These are phyloP conservation scores for Skeletonema potamos DNA, from an alignment of 108 stramenopile genomes.

Conservation along the genomic window DNA sequence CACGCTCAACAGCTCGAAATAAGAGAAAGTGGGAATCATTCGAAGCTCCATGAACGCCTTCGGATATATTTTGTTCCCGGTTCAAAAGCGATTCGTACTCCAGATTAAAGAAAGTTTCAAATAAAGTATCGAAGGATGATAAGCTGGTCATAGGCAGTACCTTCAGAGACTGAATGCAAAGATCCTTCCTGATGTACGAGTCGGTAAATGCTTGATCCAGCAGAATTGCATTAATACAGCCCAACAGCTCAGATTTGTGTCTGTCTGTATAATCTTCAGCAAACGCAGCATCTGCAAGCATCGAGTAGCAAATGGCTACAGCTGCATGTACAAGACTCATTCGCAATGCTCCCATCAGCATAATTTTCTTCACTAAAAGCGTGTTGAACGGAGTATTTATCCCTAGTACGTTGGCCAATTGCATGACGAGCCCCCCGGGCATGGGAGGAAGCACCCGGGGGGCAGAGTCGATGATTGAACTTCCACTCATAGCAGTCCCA, in stretches of 20 bases:
- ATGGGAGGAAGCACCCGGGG: conserved; percentile 48
- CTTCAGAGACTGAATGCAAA: conserved; percentile 19
- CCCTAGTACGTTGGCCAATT: conserved; percentile 63
- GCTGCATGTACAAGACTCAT: conserved; percentile 55
- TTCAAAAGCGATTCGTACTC: conserved; percentile 21
- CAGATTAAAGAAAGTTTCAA: conserved; percentile 11
- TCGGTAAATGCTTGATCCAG: neutral
- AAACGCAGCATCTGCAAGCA: conserved; percentile 51
- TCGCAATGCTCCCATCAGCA: conserved; percentile 50
- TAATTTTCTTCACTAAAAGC: conserved; percentile 50
- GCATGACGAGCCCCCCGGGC: conserved; percentile 64
- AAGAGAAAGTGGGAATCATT: conserved; percentile 38
- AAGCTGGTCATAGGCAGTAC: conserved; percentile 3
- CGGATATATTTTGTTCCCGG: neutral
- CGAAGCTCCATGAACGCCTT: conserved; percentile 8
- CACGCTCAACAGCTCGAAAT: too few species aligned
- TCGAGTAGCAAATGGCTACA: conserved; percentile 58
- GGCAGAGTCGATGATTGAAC: conserved; percentile 6
- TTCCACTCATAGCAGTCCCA: neutral
- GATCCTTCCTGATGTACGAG: conserved; percentile 15
- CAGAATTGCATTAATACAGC: conserved; percentile 17
- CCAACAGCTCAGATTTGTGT: conserved; percentile 2
- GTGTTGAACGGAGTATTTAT: conserved; percentile 22
- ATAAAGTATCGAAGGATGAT: conserved; percentile 1
- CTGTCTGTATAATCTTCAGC: conserved; percentile 6